These are phyloP conservation scores for Aphanocladium album DNA, from an alignment of 2,329 filamentous ascomycete genomes.

Conservation along the genomic window DNA sequence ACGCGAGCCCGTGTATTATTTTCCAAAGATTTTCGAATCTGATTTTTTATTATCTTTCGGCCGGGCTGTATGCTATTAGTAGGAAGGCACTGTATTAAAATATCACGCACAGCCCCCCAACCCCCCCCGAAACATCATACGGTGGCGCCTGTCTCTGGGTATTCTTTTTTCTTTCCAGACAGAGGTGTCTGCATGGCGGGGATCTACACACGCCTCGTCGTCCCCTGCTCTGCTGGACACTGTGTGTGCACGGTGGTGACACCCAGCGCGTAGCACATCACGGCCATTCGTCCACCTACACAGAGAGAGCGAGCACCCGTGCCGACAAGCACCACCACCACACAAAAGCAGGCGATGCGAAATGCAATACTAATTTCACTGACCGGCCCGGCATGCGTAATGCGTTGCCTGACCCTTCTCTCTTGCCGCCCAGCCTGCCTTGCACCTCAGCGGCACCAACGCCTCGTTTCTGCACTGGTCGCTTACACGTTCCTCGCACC, in stretches of 20 bases:
- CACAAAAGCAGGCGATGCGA: background rate
- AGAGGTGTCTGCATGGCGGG: conserved; percentile 1
- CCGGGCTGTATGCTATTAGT: background rate
- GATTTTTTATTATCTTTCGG: background rate
- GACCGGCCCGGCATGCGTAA: background rate
- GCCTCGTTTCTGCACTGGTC: background rate
- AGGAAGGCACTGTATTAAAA: no score
- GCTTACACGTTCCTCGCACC: background rate
- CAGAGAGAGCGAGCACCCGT: no score
- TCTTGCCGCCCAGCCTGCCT: background rate
- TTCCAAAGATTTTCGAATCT: background rate
- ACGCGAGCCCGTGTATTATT: background rate
- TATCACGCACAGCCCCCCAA: conserved; percentile 2
- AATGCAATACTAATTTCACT: background rate
- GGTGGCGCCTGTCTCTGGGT: background rate
- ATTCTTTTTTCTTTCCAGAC: background rate
- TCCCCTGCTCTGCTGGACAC: background rate
- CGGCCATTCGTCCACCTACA: background rate
- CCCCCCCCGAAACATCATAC: background rate
- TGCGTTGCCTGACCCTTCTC: background rate
- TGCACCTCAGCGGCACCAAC: background rate
- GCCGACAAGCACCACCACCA: no score
- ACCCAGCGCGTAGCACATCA: background rate
- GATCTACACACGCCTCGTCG: background rate
- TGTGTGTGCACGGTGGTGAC: background rate